These are phyloP conservation scores for Kokia cookei DNA, from an alignment of 441 rosid genomes.

Conservation along the genomic window DNA sequence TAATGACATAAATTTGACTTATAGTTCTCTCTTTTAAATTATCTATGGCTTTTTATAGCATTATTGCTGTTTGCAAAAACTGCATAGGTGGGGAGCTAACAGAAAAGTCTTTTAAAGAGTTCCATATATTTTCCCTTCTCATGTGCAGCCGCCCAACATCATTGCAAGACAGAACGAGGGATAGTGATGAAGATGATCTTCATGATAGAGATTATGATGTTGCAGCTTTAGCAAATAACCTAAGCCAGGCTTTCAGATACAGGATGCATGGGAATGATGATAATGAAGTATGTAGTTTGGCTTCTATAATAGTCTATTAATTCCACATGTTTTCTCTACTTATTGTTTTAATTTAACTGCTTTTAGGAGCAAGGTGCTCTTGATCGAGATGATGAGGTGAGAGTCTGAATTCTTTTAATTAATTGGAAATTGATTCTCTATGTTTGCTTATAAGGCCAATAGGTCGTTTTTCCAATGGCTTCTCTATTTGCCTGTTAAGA, in stretches of 20 bases:
- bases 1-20: not conserved
- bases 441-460: not conserved
- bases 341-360: constrained; percentile 11
- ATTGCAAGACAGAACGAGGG: constrained; percentile 82
- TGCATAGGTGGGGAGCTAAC: not conserved
- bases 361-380: constrained; percentile 67
- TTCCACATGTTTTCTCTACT: constrained; percentile 1
- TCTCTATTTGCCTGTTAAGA: not conserved
- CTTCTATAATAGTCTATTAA: not conserved
- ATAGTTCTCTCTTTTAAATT: not conserved
- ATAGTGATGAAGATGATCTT: constrained; percentile 86
- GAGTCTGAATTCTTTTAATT: not conserved
- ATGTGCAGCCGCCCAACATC: constrained; percentile 87
- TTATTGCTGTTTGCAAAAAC: not conserved
- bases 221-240: constrained; percentile 84
- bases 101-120: not conserved
- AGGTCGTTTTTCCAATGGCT: not conserved
- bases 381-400: constrained; percentile 82
- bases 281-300: constrained; percentile 47
- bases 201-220: constrained; percentile 94
- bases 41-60: not conserved
- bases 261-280: constrained; percentile 72
- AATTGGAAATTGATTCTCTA: not conserved
- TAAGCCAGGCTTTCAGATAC: constrained; percentile 88
- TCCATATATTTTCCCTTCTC: constrained; percentile 2